Evolutionary conservation across 2,329 filamentous ascomycete species (phyloP).

Genomic region (Cadophora sp.): DNA sequence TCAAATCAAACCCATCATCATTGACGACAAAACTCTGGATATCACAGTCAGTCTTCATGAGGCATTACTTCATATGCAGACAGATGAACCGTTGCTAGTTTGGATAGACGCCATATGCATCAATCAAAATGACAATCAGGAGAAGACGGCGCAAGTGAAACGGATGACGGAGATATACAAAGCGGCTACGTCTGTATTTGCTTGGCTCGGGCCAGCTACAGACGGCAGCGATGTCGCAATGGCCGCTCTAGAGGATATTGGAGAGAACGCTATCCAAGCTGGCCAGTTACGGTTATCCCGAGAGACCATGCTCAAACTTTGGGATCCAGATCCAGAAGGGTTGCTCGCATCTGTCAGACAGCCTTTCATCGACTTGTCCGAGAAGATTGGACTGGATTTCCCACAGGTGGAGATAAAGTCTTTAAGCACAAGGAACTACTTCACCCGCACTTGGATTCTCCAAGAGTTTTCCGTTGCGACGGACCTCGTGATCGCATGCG

Average conservation of each 20-base stretch:
- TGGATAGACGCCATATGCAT: slow-evolving; percentile 33
- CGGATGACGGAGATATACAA: slow-evolving; percentile 28
- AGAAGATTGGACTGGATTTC: slow-evolving; percentile 14
- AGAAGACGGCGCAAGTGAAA: slow-evolving; percentile 24
- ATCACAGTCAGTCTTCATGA: background rate
- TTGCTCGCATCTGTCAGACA: background rate
- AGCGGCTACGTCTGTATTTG: slow-evolving; percentile 19
- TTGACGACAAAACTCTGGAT: background rate
- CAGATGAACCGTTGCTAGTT: slow-evolving; percentile 6
- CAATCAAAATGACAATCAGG: slow-evolving; percentile 25
- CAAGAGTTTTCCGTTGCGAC: slow-evolving; percentile 28
- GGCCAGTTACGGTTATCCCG: slow-evolving; percentile 9
- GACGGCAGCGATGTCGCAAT: slow-evolving; percentile 24
- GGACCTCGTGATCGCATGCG: slow-evolving; percentile 18
- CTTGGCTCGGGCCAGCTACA: slow-evolving; percentile 23
- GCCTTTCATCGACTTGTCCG: slow-evolving; percentile 17
- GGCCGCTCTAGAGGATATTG: slow-evolving; percentile 14
- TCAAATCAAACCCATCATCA: background rate
- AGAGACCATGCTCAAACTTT: slow-evolving; percentile 12
- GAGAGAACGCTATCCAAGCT: slow-evolving; percentile 18
- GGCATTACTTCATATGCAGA: background rate
- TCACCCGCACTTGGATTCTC: slow-evolving; percentile 27
- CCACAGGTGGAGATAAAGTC: slow-evolving; percentile 13
- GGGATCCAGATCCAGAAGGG: slow-evolving; percentile 13
- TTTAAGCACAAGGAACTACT: slow-evolving; percentile 20